Evolutionary conservation across 441 rosid species (phyloP).

Genomic region (Aquilaria agallochum): DNA sequence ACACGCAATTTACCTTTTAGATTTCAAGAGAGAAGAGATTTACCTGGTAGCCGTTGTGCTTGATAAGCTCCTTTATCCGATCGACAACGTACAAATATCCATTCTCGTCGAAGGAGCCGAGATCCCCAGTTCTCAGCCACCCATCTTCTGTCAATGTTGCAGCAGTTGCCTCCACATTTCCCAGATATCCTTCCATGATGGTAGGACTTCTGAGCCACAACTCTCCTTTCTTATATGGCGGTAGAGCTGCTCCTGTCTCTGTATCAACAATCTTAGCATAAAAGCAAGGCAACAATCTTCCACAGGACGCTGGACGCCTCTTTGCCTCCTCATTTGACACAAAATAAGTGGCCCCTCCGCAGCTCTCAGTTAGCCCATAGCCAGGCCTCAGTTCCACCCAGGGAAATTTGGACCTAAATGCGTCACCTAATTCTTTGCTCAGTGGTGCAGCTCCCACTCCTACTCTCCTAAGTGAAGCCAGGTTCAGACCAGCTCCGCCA

Average conservation of each 20-base stretch:
- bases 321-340: constrained; percentile 24
- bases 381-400: constrained; percentile 67
- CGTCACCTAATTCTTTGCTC: constrained; percentile 48
- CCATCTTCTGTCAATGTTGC: constrained; percentile 40
- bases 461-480: constrained; percentile 39
- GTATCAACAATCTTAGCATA: constrained; percentile 40
- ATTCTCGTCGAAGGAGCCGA: constrained; percentile 51
- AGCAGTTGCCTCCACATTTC: constrained; percentile 46
- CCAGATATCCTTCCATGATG: constrained; percentile 48
- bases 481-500: constrained; percentile 20
- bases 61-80: constrained; percentile 68
- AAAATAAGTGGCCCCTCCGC: constrained; percentile 38
- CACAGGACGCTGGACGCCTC: constrained; percentile 41
- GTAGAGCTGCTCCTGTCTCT: constrained; percentile 36
- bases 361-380: constrained; percentile 61
- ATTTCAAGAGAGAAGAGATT: not conserved
- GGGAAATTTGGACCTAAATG: constrained; percentile 46
- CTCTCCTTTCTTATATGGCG: constrained; percentile 44
- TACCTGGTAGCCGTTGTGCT: constrained; percentile 73
- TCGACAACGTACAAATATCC: constrained; percentile 57
- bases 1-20: too few relatives aligned
- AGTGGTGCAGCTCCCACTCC: constrained; percentile 65
- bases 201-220: constrained; percentile 51
- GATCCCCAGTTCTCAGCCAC: constrained; percentile 70
- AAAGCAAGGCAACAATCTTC: constrained; percentile 38